Evolutionary conservation across 176 grass and related monocot species (phyloP).

Genomic region (Saccharum spontaneum): DNA sequence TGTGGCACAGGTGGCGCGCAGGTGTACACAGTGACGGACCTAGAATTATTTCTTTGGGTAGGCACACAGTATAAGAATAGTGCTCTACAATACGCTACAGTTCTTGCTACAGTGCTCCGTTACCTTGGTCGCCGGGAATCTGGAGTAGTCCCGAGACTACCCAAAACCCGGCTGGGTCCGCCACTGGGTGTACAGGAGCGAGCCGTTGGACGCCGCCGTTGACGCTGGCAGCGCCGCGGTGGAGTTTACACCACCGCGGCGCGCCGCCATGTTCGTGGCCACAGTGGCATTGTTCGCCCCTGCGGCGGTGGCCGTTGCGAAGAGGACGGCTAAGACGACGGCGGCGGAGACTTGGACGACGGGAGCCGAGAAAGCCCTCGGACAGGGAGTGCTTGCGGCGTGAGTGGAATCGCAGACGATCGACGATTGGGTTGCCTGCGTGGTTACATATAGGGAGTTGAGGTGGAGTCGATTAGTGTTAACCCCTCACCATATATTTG

Average conservation of each 20-base stretch:
- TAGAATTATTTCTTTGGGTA: too few relatives aligned
- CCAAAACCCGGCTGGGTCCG: too few relatives aligned
- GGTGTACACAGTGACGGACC: too few relatives aligned
- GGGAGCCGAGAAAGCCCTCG: background rate
- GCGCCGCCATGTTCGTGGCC: background rate
- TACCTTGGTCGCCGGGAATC: too few relatives aligned
- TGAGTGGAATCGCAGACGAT: background rate
- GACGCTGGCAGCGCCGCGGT: background rate
- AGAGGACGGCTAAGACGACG: background rate
- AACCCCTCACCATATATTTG: background rate
- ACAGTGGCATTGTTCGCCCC: background rate
- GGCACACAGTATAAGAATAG: too few relatives aligned
- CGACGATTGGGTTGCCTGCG: background rate
- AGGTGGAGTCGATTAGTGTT: background rate
- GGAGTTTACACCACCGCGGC: background rate
- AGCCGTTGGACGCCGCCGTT: background rate
- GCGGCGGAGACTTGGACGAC: background rate
- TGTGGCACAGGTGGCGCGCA: constrained; percentile 39
- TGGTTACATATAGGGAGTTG: background rate
- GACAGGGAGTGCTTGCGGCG: background rate
- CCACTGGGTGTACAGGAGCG: constrained; percentile 30
- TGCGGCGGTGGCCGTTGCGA: background rate
- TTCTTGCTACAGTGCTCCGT: too few relatives aligned
- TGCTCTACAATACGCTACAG: too few relatives aligned
- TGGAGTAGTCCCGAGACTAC: too few relatives aligned